Evolutionary conservation across 1,139 yeast species (phyloP).

Genomic region (Zhuliangozyma parablackwelliae): DNA sequence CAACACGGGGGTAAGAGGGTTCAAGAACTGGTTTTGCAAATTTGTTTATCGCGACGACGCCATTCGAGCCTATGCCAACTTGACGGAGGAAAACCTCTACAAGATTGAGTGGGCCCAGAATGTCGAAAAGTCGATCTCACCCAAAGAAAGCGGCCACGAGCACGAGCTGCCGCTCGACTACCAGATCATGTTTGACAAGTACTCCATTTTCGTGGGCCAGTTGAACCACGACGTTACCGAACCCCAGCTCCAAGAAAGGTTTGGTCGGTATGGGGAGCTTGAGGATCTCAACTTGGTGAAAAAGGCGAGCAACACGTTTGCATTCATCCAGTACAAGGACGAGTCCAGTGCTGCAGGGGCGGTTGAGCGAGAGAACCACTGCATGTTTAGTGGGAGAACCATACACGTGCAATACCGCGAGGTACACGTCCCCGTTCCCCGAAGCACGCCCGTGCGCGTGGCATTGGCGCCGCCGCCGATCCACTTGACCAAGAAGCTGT

Average conservation of each 20-base stretch:
- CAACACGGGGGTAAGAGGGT: slow-evolving; percentile 8
- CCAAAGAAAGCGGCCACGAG: slow-evolving; percentile 1
- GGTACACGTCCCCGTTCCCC: slow-evolving; percentile 25
- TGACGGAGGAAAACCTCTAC: slow-evolving; percentile 52
- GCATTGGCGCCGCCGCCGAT: slow-evolving; percentile 75
- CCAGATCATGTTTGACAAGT: slow-evolving; percentile 50
- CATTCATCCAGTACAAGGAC: slow-evolving; percentile 60
- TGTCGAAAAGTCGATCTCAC: slow-evolving; percentile 32
- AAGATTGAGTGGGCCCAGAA: slow-evolving; percentile 84
- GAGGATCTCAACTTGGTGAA: slow-evolving; percentile 49
- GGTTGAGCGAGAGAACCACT: slow-evolving; percentile 76
- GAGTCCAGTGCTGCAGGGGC: slow-evolving; percentile 82
- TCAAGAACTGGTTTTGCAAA: slow-evolving; percentile 70
- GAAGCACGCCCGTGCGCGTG: slow-evolving; percentile 14
- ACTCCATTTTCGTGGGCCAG: slow-evolving; percentile 75
- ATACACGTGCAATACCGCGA: slow-evolving; percentile 84
- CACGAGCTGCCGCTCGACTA: slow-evolving; percentile 7
- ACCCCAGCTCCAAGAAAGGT: slow-evolving; percentile 51
- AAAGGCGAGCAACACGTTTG: slow-evolving; percentile 54
- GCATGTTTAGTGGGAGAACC: slow-evolving; percentile 65
- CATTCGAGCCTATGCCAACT: slow-evolving; percentile 73
- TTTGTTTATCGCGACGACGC: slow-evolving; percentile 89
- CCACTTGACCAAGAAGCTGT: slow-evolving; percentile 42
- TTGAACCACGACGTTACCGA: slow-evolving; percentile 52
- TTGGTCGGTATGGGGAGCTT: slow-evolving; percentile 64